Evolutionary conservation across 371 early-diverging fungal species (phyloP).

Genomic region (Mucor racemosus): DNA sequence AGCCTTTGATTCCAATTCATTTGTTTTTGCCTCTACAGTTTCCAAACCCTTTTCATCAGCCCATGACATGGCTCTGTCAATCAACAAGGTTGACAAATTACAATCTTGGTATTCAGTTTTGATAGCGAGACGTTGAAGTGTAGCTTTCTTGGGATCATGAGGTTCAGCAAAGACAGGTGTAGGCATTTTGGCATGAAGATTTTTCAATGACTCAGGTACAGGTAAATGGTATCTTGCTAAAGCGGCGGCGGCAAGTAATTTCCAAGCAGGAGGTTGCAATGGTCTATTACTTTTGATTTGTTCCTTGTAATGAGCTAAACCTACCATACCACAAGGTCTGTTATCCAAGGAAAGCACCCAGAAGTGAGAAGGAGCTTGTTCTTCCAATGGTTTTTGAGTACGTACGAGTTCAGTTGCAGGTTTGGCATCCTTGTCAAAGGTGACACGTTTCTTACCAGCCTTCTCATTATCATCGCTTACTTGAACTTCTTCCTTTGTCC

Average conservation of each 20-base stretch:
- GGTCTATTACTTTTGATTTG: constrained; percentile 28
- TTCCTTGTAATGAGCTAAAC: constrained; percentile 34
- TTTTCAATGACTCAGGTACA: constrained; percentile 19
- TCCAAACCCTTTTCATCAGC: constrained; percentile 43
- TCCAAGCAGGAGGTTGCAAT: constrained; percentile 27
- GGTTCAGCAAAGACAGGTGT: constrained; percentile 31
- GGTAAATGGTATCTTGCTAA: constrained; percentile 27
- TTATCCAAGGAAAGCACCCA: constrained; percentile 51
- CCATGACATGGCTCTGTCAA: constrained; percentile 47
- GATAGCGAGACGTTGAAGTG: constrained; percentile 40
- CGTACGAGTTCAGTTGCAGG: constrained; percentile 36
- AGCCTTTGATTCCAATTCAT: constrained; percentile 41
- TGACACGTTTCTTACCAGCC: constrained; percentile 23
- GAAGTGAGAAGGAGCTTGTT: constrained; percentile 47
- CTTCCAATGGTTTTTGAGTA: constrained; percentile 34
- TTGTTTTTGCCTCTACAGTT: constrained; percentile 40
- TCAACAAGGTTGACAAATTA: constrained; percentile 45
- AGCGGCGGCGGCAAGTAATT: constrained; percentile 24
- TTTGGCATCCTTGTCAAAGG: constrained; percentile 38
- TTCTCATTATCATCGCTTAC: constrained; percentile 5
- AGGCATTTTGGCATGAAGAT: constrained; percentile 22
- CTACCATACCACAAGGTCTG: constrained; percentile 46
- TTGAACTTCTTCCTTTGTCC: constrained; percentile 37
- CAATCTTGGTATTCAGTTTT: constrained; percentile 42
- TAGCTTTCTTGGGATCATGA: constrained; percentile 37